Evolutionary conservation across 2,329 filamentous ascomycete species (phyloP), one percentile per base, ranked within the genome.

Genomic region (Didymella lethalis): DNA sequence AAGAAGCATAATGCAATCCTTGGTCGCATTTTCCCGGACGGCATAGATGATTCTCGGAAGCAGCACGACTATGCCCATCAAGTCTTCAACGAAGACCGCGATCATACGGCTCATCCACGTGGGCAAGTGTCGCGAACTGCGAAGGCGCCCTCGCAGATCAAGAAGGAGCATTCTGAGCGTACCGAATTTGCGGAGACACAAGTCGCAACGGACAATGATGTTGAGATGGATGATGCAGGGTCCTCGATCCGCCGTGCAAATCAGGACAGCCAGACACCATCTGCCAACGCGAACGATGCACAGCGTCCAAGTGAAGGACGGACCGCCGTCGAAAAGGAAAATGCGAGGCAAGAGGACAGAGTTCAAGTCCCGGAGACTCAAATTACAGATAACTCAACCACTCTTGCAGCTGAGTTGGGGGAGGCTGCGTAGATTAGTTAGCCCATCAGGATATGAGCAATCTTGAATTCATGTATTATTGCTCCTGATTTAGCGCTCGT

Each of bases 11-110:
- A 64, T 20, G 62, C 60, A 1, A 75, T 78, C 48, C 73, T 78
- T 68, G 68, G 68, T 25, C 73, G 73, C 54, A 77, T 78, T 53
- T 78, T 78, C 31, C 76, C 76, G 1, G 63, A 67, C 7, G 76
- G 76, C 14, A 41, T 78, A 0, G 71, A 77, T 10, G 68, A 70
- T 41, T 69, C 71, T 10, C 66, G 68, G 25, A 71, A 66, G 50
- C 64, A 74, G 40, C 68, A 74, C 41, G 73, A 77, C 48, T 74
- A 75, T 34, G 65, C 69, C 20, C 66, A 67, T 18, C 70, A 74
- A 36, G 67, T 75, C 3, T 75, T 76, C 57, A 70, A 71, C 53
- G 67, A 74, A 23, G 64, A 69, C 41, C 57, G 47, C 16, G 67
- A 69, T 14, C 71, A 75, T 23, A 68, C 65, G 2, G 66, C 67